Evolutionary conservation across 140 eudicot species (phyloP).

Genomic region (Ambrosia hybrid): DNA sequence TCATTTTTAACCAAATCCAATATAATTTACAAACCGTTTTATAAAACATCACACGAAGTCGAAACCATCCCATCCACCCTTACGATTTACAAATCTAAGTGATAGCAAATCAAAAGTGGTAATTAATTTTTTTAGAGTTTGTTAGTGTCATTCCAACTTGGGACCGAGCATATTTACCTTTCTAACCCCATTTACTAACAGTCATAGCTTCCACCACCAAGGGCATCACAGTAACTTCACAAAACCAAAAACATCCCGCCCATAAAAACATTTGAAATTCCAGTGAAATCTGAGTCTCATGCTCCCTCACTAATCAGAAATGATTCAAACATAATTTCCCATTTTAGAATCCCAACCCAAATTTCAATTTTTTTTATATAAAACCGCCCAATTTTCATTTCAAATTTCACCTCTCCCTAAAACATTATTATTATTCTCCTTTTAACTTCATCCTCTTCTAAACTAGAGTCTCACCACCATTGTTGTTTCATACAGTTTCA

Average conservation of each 20-base stretch:
- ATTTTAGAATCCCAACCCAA: not conserved
- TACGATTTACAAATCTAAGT: too few species aligned
- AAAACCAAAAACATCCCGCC: slow-evolving; percentile 19
- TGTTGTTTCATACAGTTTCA: slow-evolving; percentile 19
- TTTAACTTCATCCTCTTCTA: slow-evolving; percentile 27
- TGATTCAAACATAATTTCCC: slow-evolving; percentile 16
- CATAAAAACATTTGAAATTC: slow-evolving; percentile 20
- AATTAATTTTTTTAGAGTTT: too few species aligned
- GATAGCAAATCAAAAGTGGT: too few species aligned
- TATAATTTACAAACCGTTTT: too few species aligned
- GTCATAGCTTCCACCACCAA: too few species aligned
- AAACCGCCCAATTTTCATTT: slow-evolving; percentile 51
- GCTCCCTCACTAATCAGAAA: not conserved
- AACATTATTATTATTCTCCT: slow-evolving; percentile 19
- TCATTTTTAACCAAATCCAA: too few species aligned
- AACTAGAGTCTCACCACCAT: slow-evolving; percentile 11
- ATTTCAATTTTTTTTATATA: slow-evolving; percentile 16
- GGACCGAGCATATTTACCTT: too few species aligned
- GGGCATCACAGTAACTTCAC: slow-evolving; percentile 22
- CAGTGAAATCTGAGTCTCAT: too few species aligned
- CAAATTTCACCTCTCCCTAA: slow-evolving; percentile 44
- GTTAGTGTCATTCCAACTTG: too few species aligned
- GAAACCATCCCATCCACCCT: too few species aligned
- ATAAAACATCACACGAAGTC: too few species aligned
- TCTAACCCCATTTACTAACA: too few species aligned